Percentiles rank a stretch among this genome's conserved stretches.
Evolutionary conservation across 176 grass and related monocot genomes (phyloP).

Genomic region (Oryza longistaminata): DNA sequence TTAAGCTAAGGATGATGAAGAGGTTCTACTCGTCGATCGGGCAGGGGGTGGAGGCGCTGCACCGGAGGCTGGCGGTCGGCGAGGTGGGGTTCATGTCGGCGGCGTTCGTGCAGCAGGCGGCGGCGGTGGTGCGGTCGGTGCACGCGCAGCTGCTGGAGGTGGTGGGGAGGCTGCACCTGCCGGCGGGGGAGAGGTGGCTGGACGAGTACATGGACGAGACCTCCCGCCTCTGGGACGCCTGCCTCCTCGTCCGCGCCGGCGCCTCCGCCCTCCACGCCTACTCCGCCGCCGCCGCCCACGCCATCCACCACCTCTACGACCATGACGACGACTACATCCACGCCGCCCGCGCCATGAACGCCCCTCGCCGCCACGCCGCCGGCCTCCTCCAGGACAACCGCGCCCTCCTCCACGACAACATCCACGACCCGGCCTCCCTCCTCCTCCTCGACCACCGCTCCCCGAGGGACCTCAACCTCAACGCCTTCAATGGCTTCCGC

Average conservation of each 20-base stretch:
- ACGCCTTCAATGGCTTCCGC: conserved; percentile 71
- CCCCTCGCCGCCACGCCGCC: conserved; percentile 44
- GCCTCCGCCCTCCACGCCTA: conserved; percentile 55
- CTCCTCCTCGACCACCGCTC: conserved; percentile 49
- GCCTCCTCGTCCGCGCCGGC: conserved; percentile 55
- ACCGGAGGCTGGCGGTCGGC: conserved; percentile 26
- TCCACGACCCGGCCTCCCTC: conserved; percentile 51
- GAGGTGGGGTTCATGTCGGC: conserved; percentile 41
- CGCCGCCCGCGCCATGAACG: conserved; percentile 45
- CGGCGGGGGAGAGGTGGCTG: conserved; percentile 65
- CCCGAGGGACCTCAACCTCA: conserved; percentile 54
- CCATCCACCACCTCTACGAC: conserved; percentile 23
- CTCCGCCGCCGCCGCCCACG: conserved; percentile 43
- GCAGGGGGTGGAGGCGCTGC: conserved; percentile 52
- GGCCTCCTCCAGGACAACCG: conserved; percentile 62
- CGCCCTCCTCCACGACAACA: conserved; percentile 49
- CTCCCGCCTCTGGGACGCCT: conserved; percentile 67
- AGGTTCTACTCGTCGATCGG: conserved; percentile 62
- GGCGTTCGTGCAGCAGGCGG: conserved; percentile 52
- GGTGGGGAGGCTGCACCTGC: conserved; percentile 64
- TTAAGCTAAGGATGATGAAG: conserved; percentile 22
- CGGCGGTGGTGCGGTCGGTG: conserved; percentile 42
- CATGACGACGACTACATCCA: background rate
- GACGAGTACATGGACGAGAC: conserved; percentile 92
- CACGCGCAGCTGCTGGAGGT: conserved; percentile 61